A percentile compares a stretch with the other conserved stretches of the same genome.
These are phyloP conservation scores for Termitomyces sp. DNA, from an alignment of 768 basidiomycete species.

Conservation along the genomic window DNA sequence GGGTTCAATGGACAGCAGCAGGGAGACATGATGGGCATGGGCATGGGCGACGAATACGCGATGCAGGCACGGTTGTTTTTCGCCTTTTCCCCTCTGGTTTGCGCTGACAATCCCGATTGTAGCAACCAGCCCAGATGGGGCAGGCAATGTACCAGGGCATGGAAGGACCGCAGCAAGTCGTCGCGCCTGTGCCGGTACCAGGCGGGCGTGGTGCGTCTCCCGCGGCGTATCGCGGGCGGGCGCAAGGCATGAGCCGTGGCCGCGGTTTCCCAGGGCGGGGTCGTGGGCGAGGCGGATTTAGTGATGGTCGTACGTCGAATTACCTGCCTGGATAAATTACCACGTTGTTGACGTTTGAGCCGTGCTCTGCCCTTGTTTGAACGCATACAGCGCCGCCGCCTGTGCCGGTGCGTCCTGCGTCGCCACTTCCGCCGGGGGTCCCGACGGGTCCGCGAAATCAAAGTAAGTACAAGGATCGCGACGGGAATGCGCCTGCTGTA, in stretches of 20 bases:
- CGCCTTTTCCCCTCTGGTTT: not conserved
- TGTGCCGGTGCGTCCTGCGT: slow-evolving; percentile 68
- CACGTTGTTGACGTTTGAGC: slow-evolving; percentile 19
- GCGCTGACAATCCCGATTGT: slow-evolving; percentile 12
- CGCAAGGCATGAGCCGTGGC: slow-evolving; percentile 34
- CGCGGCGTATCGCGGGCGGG: slow-evolving; percentile 22
- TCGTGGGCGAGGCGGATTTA: slow-evolving; percentile 39
- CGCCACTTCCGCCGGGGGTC: slow-evolving; percentile 80
- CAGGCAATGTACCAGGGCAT: slow-evolving; percentile 67
- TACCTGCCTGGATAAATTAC: not conserved
- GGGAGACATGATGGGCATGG: slow-evolving; percentile 63
- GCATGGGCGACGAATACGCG: slow-evolving; percentile 56
- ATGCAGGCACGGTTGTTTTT: slow-evolving; percentile 55
- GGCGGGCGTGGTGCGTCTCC: slow-evolving; percentile 29
- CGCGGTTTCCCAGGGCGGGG: slow-evolving; percentile 35
- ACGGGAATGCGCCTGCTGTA: slow-evolving; percentile 78
- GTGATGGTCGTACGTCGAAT: slow-evolving; percentile 23
- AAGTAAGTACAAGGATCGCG: slow-evolving; percentile 87
- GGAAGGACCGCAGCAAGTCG: slow-evolving; percentile 37
- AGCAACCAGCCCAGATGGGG: slow-evolving; percentile 58
- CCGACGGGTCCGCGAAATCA: slow-evolving; percentile 86
- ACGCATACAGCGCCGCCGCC: slow-evolving; percentile 25
- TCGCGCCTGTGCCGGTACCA: slow-evolving; percentile 40
- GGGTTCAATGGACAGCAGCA: slow-evolving; percentile 36
- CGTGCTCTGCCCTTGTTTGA: not conserved